A percentile compares a stretch with the other conserved stretches of the same genome.
These are phyloP conservation scores for Suhomyces tanzawaensis DNA, from an alignment of 805 yeast species.

Conservation along the genomic window DNA sequence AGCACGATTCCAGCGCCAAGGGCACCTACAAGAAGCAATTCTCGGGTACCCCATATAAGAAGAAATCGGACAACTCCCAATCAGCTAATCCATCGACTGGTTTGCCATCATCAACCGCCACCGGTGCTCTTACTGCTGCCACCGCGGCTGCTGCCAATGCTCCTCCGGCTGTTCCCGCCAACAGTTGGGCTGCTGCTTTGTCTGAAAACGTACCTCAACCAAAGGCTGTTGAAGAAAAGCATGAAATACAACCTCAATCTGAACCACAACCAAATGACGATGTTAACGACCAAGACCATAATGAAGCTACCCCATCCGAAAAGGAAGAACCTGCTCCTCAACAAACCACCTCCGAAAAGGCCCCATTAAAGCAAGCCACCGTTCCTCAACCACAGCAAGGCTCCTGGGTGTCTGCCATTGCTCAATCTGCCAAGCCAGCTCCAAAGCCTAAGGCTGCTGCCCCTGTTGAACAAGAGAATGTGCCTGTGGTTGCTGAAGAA, in stretches of 20 bases:
- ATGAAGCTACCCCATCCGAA: slow-evolving; percentile 10
- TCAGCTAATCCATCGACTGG: not conserved
- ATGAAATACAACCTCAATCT: slow-evolving; percentile 7
- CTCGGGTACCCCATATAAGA: slow-evolving; percentile 2
- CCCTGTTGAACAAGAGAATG: slow-evolving; percentile 5
- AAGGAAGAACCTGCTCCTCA: slow-evolving; percentile 7
- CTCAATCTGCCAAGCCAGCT: slow-evolving; percentile 35
- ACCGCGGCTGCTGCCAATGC: slow-evolving; percentile 17
- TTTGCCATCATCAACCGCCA: slow-evolving; percentile 2
- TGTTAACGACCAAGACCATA: slow-evolving; percentile 5
- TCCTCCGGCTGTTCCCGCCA: slow-evolving; percentile 17
- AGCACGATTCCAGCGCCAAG: slow-evolving; percentile 4
- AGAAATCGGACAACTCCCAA: slow-evolving; percentile 1
- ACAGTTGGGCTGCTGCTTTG: slow-evolving; percentile 47
- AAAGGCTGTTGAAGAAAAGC: slow-evolving; percentile 11
- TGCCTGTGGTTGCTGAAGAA: slow-evolving; percentile 1
- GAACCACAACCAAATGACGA: slow-evolving; percentile 3
- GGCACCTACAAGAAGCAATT: slow-evolving; percentile 7
- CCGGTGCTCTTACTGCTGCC: slow-evolving; percentile 12
- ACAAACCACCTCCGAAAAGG: slow-evolving; percentile 7
- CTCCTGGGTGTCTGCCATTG: slow-evolving; percentile 72
- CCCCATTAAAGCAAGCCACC: slow-evolving; percentile 37
- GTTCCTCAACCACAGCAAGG: slow-evolving; percentile 48
- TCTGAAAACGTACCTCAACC: slow-evolving; percentile 33
- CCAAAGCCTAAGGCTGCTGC: slow-evolving; percentile 28